Evolutionary conservation across 805 yeast species (phyloP), one percentile per base, ranked within the genome.

Genomic region (Pichia phayaonensis): DNA sequence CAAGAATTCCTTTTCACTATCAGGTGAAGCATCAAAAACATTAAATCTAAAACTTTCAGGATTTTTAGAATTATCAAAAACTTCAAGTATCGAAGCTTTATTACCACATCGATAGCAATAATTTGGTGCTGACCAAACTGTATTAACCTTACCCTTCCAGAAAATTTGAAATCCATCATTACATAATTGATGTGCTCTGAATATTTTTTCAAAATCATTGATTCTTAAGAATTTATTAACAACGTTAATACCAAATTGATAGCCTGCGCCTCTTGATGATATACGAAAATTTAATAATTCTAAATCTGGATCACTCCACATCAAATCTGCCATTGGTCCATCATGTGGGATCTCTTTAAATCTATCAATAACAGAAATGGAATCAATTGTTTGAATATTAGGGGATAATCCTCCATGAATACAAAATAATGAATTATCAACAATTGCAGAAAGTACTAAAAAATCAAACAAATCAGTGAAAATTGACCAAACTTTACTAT

Each of bases 81-180:
- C 81, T 65, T 94, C 99, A 55, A 94, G 73, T n/a, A 94, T 90
- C n/a, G 96, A 86, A 5, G 99, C 99, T 63, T 89, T 81, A 64
- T 94, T 94, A 0, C 99, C 99, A 66, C 99, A 94, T 54, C 99
- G 68, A 61, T 94, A 94, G 64, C 99, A 94, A 64, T 94, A 94
- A 63, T 94, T 94, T 0, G 99, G 99, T 0, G 99, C 99, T 0
- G 94, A 84, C 99, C 99, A 94, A 8, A 94, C 98, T 0, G 99
- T 94, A 38, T 95, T 83, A 44, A 95, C 87, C 55, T 86, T 76
- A 3, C 96, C 97, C 50, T 81, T 81, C 79, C 96, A 94, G 61
- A 90, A 83, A 48, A 88, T 83, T 56, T 92, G 96, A 62, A 82
- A 94, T 1, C 99, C 99, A 61, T 92, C 96, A 61, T 94, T 94